Evolutionary conservation across 2,329 filamentous ascomycete species (phyloP), one percentile per base, ranked within the genome.

Genomic region (Chaetomiaceae sp.): DNA sequence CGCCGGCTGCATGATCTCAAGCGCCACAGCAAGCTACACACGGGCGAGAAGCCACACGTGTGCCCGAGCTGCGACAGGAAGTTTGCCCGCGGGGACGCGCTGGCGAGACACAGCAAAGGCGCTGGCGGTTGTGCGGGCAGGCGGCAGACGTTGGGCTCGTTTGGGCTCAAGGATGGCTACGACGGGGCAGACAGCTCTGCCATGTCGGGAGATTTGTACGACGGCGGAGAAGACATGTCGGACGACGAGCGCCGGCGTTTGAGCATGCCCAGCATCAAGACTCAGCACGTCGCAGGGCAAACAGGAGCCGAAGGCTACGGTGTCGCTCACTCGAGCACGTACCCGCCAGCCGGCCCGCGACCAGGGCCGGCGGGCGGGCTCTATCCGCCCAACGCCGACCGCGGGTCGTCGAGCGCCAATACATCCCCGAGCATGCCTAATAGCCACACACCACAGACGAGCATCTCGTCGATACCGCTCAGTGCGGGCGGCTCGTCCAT

Each of bases 11-110:
- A 99, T 66, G 93, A 99, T 64, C 72, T 99, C 58, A 99, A 99
- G 73, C 83, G 93, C 35, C 93, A 99, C 67, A 90, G 87, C 58
- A 99, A 99, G 70, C 79, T 99, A 19, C 93, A 99, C 65, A 97
- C 92, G 0, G 93, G 93, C 49, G 93, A 99, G 72, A 85, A 95
- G 63, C 91, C 91, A 12, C 93, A 99, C 63, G 87, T 93, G 9
- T 99, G 93, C 63, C 87, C 88, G 35, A 96, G 95, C 66, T 99
- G 93, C 66, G 89, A 95, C 58, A 83, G 93, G 55, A 89, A 91
- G 60, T 99, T 99, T 70, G 93, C 93, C 39, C 85, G 93, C 58
- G 93, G 93, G 12, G 93, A 99, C 74, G 93, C 93, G 21, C 73
- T 99, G 48, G 93, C 93, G 39, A 83, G 93, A 54, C 93, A 99